Conservation (phyloP, 2,329 filamentous ascomycete species). For the Cytospora piceicola region DNA sequence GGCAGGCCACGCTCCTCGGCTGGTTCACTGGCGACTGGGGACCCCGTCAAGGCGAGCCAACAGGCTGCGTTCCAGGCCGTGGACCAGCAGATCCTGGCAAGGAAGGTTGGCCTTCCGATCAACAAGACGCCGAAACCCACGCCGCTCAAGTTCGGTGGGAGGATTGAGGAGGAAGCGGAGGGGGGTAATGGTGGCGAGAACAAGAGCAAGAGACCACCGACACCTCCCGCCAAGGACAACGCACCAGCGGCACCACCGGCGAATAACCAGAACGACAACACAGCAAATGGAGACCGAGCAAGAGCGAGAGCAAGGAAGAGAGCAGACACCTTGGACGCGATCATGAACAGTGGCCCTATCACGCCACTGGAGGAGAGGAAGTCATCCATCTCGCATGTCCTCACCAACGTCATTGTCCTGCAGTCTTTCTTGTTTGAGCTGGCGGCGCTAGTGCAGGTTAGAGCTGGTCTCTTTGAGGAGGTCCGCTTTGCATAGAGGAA, state of each 20-base stretch:
- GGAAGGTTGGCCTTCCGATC: conserved; percentile 56
- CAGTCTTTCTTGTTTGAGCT: conserved; percentile 82
- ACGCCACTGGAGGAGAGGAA: conserved; percentile 42
- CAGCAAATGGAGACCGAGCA: conserved; percentile 4
- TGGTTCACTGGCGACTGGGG: conserved; percentile 34
- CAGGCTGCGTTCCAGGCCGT: conserved; percentile 65
- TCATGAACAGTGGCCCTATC: neutral
- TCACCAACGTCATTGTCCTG: conserved; percentile 79
- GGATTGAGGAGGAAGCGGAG: conserved; percentile 32
- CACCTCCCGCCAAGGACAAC: conserved; percentile 29
- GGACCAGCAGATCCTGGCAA: conserved; percentile 64
- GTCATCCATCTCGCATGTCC: conserved; percentile 74
- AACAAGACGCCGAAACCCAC: conserved; percentile 48
- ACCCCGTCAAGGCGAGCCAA: conserved; percentile 52
- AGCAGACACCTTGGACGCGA: conserved; percentile 25
- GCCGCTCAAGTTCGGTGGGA: conserved; percentile 50
- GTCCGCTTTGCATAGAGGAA: conserved; percentile 59
- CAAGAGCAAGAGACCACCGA: conserved; percentile 22
- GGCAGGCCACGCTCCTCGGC: conserved; percentile 47
- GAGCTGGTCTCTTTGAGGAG: conserved; percentile 73
- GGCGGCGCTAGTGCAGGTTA: conserved; percentile 73
- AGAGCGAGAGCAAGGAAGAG: conserved; percentile 10
- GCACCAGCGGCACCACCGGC: conserved; percentile 9
- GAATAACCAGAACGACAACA: conserved; percentile 4
- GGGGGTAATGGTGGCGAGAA: conserved; percentile 26